phyloP scores from a whole-genome alignment of 129 eudicot genomes.

The Escallonia rubra region DNA sequence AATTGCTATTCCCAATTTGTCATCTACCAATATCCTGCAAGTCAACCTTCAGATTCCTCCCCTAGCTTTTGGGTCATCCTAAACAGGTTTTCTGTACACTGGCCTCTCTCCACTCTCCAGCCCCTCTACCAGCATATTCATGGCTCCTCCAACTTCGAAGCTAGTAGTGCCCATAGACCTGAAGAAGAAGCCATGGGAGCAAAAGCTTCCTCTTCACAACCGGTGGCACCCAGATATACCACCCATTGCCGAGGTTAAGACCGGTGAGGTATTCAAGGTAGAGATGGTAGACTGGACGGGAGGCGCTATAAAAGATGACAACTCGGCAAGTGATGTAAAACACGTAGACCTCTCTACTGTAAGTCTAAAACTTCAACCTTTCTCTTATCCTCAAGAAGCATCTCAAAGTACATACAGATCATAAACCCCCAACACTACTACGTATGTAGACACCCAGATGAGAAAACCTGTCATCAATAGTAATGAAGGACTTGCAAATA shows the following conservation, averaged over 20 bases:
- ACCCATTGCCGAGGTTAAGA: conserved; percentile 62
- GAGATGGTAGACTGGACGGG: conserved; percentile 99
- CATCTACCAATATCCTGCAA: background rate
- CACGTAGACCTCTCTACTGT: conserved; percentile 75
- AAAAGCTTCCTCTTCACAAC: conserved; percentile 79
- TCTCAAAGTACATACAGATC: too few species aligned
- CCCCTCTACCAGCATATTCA: conserved; percentile 16
- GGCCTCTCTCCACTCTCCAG: background rate
- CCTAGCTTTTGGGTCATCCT: too few species aligned
- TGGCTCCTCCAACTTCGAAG: conserved; percentile 86
- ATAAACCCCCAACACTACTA: too few species aligned
- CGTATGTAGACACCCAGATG: too few species aligned
- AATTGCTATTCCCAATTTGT: conserved; percentile 6
- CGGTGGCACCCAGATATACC: conserved; percentile 98
- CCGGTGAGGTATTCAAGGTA: conserved; percentile 74
- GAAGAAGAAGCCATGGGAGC: conserved; percentile 81
- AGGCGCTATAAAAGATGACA: conserved; percentile 67
- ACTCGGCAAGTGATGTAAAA: conserved; percentile 82
- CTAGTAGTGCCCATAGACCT: conserved; percentile 64
- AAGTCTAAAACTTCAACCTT: conserved; percentile 27
- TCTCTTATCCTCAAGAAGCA: too few species aligned
- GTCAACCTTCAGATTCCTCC: background rate
- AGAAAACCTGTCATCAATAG: too few species aligned
- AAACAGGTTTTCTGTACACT: too few species aligned
- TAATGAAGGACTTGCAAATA: too few species aligned